Evolutionary conservation across 1,139 yeast species (phyloP), one percentile per base, ranked within the genome.

Genomic region (Suhomyces atakaporum): DNA sequence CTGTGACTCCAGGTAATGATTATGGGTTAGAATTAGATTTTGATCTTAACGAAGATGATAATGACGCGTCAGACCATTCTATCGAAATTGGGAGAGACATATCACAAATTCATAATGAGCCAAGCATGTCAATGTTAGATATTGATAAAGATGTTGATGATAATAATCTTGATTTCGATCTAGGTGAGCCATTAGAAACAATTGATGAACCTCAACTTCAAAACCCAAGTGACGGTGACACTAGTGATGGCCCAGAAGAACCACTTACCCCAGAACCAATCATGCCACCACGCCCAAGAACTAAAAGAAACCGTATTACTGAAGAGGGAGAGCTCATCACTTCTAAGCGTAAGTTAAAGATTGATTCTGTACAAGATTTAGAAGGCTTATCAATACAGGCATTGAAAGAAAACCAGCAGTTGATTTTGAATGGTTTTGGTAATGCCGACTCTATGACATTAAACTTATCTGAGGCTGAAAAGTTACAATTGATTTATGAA

Each of bases 11-110:
- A 29, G 62, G 58, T 6, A 60, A 70, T 41, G 73, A 77, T 49
- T 62, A 78, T 60, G 72, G 81, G 46, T 62, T 81, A 56, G 73
- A 81, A 39, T 61, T 77, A 33, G 76, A 76, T 38, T 62, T 77
- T 32, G 76, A 72, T 29, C 60, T 64, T 15, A 61, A 58, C 27
- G 52, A 46, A 14, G 54, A 48, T 4, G 14, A 22, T 13, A 25
- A 27, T 11, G 32, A 24, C n/a, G 20, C 21, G 1, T 38, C 42
- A 2, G 42, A 39, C 26, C 38, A 27, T 12, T 43, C 47, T 3
- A 66, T 76, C 14, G 81, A 77, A 51, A 53, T 69, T 14, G 81
- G 79, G 3, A 64, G 81, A 54, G 66, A 70, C 33, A 69, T 59
- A 3, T 51, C 55, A 22, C 53, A 49, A 3, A 44, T 44, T 26